Evolutionary conservation across 371 early-diverging fungal genomes (phyloP).

Genomic region (Mucor indicus): DNA sequence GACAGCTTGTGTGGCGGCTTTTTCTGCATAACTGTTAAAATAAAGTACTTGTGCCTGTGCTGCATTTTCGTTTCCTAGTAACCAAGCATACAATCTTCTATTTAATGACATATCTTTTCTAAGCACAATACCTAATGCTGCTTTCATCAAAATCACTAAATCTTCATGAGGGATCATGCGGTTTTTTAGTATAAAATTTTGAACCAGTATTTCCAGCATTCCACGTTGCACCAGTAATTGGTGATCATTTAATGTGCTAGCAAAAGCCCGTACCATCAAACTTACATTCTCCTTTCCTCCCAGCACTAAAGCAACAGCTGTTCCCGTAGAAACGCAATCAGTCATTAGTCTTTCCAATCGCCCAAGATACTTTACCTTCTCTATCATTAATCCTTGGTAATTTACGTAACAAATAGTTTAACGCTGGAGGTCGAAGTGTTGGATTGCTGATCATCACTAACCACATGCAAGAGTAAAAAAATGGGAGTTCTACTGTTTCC

Average conservation of each 20-base stretch:
- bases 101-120: slow-evolving; percentile 94
- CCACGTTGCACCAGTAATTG: slow-evolving; percentile 82
- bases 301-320: slow-evolving; percentile 66
- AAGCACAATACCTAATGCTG: slow-evolving; percentile 78
- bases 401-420: slow-evolving; percentile 75
- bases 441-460: slow-evolving; percentile 70
- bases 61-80: slow-evolving; percentile 53
- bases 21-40: slow-evolving; percentile 36
- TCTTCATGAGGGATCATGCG: slow-evolving; percentile 68
- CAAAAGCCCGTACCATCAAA: slow-evolving; percentile 77
- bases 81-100: slow-evolving; percentile 87
- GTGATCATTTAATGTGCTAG: slow-evolving; percentile 68
- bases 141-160: slow-evolving; percentile 58
- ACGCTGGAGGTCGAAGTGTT: slow-evolving; percentile 65
- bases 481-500: slow-evolving; percentile 64
- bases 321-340: not conserved
- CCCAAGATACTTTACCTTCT: slow-evolving; percentile 48
- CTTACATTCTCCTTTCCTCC: slow-evolving; percentile 64
- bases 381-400: slow-evolving; percentile 65
- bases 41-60: slow-evolving; percentile 35
- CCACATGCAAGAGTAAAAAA: slow-evolving; percentile 84
- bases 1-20: slow-evolving; percentile 47
- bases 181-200: slow-evolving; percentile 68
- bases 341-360: not conserved
- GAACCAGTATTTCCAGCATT: slow-evolving; percentile 81